phyloP scores from a whole-genome alignment of 495 filamentous ascomycete species.

The Gamarada debralockiae region DNA sequence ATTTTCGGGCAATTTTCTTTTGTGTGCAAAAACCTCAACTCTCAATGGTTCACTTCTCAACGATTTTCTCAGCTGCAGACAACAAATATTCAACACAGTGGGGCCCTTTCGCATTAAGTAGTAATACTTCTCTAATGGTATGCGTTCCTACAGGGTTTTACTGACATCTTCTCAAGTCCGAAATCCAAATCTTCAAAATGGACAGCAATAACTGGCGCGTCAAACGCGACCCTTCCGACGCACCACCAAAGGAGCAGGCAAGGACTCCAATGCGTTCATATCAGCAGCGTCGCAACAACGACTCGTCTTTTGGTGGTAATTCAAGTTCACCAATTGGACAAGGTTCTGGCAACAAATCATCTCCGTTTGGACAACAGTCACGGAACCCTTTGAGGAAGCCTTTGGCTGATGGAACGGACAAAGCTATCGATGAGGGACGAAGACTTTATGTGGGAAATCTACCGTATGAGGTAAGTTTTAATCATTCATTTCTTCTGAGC shows the following conservation, averaged over 20 bases:
- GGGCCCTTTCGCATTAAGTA: no score
- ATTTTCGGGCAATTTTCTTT: not conserved
- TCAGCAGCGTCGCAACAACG: not conserved
- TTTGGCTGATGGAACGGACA: slow-evolving; percentile 13
- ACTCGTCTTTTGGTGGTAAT: not conserved
- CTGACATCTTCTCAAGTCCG: no score
- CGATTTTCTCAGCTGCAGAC: not conserved
- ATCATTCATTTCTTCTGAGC: no score
- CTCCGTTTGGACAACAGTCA: not conserved
- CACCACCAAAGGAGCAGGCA: not conserved
- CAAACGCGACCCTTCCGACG: slow-evolving; percentile 12
- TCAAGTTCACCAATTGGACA: no score
- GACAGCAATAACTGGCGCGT: slow-evolving; percentile 22
- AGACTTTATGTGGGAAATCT: slow-evolving; percentile 67
- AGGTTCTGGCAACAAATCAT: not conserved
- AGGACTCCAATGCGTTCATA: not conserved
- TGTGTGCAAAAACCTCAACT: not conserved
- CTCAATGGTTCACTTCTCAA: not conserved
- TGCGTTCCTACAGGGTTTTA: no score
- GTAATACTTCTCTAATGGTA: no score
- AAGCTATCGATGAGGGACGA: slow-evolving; percentile 45
- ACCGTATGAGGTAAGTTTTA: slow-evolving; percentile 48
- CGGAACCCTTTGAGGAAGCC: slow-evolving; percentile 5
- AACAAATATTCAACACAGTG: no score
- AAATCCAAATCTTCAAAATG: slow-evolving; percentile 5